Conservation (phyloP, 371 early-diverging fungal genomes). For the Dichotomocladium elegans region DNA sequence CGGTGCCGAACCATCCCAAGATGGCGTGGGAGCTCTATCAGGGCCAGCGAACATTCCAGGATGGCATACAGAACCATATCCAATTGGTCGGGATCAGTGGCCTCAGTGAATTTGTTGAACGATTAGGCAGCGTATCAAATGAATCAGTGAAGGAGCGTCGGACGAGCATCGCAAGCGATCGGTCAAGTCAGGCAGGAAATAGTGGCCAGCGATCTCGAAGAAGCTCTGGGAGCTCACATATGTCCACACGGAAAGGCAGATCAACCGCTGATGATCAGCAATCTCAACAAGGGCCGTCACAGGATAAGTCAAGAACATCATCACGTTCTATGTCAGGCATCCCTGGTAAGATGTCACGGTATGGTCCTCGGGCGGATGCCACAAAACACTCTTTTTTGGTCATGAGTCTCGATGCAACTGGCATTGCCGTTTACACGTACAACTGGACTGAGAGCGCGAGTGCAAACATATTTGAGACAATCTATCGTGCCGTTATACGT, state of each 20-base stretch:
- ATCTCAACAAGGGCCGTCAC: too few species aligned
- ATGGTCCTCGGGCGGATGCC: constrained; percentile 11
- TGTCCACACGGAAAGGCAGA: background rate
- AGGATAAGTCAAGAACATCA: constrained; percentile 27
- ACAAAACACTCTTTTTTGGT: constrained; percentile 61
- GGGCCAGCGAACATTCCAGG: constrained; percentile 11
- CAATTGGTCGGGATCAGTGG: constrained; percentile 57
- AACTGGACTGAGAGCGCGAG: constrained; percentile 64
- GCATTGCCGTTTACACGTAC: constrained; percentile 64
- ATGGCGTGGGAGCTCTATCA: constrained; percentile 29
- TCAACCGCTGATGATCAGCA: background rate
- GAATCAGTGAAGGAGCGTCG: constrained; percentile 18
- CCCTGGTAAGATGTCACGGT: background rate
- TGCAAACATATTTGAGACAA: constrained; percentile 53
- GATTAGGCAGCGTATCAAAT: constrained; percentile 28
- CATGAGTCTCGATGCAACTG: constrained; percentile 53
- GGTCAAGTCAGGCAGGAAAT: too few species aligned
- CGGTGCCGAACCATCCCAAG: constrained; percentile 8
- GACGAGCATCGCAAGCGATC: constrained; percentile 45
- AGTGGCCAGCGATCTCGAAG: constrained; percentile 23
- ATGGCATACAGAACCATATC: constrained; percentile 31
- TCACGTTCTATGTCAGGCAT: constrained; percentile 17
- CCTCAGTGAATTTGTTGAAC: constrained; percentile 50
- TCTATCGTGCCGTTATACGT: constrained; percentile 29
- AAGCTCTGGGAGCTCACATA: constrained; percentile 26